Percentiles rank a stretch among this genome's conserved stretches.
Conservation (phyloP, 2,329 filamentous ascomycete genomes). For the Colletotrichum salicis region DNA sequence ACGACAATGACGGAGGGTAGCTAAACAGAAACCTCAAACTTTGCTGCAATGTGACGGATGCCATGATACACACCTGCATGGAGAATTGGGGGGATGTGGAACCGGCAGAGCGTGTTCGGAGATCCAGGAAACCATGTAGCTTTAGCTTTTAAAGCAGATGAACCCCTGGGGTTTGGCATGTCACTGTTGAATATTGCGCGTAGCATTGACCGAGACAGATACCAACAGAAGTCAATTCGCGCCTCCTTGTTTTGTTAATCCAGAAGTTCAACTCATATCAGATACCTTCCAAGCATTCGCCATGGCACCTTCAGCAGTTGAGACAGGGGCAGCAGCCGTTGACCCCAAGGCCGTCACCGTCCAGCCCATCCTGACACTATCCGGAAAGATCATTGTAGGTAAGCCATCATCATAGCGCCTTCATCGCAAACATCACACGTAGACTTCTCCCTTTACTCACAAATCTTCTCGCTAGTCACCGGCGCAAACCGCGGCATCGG, state of each 20-base stretch:
- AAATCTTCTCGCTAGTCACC: constrained; percentile 43
- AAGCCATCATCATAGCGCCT: constrained; percentile 25
- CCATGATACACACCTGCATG: no score
- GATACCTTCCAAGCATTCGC: background rate
- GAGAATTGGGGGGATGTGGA: no score
- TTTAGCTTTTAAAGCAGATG: background rate
- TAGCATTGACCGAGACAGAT: no score
- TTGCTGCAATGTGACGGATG: no score
- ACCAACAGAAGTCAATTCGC: no score
- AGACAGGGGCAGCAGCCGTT: background rate
- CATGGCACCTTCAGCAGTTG: constrained; percentile 16
- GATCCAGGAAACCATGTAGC: no score
- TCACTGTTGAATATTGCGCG: background rate
- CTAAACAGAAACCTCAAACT: no score
- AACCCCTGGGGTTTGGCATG: background rate
- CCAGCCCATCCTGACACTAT: constrained; percentile 41
- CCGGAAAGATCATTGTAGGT: constrained; percentile 52
- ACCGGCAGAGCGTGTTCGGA: no score
- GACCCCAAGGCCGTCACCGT: constrained; percentile 9
- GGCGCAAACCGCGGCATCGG: constrained; percentile 58
- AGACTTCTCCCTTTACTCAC: background rate
- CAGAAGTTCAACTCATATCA: background rate
- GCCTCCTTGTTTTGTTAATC: no score
- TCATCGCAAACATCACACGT: no score
- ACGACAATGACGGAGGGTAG: background rate